A percentile compares a stretch with the other conserved stretches of the same genome.
phyloP scores from a whole-genome alignment of 108 stramenopile genomes.

The Cylindrotheca closterium region DNA sequence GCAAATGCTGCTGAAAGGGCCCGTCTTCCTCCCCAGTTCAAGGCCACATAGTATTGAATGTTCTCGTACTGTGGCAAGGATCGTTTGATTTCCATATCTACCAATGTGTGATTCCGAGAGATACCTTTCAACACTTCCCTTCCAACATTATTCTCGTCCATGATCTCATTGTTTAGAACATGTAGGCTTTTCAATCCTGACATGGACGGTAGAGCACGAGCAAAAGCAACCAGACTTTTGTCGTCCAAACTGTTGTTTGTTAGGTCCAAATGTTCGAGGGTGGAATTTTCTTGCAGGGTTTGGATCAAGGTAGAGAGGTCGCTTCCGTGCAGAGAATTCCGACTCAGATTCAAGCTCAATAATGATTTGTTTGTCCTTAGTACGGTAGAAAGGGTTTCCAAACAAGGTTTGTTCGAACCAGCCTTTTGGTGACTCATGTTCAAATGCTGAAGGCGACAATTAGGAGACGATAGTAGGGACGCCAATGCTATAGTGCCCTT shows the following conservation, averaged over 20 bases:
- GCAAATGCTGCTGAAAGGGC: not conserved
- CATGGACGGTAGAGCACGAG: not conserved
- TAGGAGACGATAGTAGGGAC: not conserved
- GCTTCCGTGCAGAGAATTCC: conserved; percentile 1
- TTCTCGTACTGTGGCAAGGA: not conserved
- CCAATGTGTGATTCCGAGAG: not conserved
- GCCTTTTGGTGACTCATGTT: conserved; percentile 24
- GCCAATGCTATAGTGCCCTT: conserved; percentile 5
- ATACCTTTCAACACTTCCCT: not conserved
- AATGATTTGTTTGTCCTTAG: not conserved
- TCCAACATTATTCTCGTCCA: too few relatives aligned
- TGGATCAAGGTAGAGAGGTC: conserved; percentile 3
- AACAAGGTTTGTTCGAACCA: not conserved
- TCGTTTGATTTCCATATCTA: not conserved
- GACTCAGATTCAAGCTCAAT: not conserved
- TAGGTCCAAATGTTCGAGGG: conserved; percentile 8
- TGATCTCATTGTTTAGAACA: conserved; percentile 12
- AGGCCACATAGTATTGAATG: conserved; percentile 8
- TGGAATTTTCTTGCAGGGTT: not conserved
- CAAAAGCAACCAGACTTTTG: not conserved
- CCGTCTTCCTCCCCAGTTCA: conserved; percentile 10
- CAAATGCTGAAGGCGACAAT: not conserved
- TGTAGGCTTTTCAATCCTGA: conserved; percentile 2
- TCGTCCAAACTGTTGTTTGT: conserved; percentile 11
- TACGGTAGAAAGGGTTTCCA: conserved; percentile 1